These are phyloP conservation scores for Alternaria longipes DNA, from an alignment of 2,329 filamentous ascomycete species.

Conservation along the genomic window DNA sequence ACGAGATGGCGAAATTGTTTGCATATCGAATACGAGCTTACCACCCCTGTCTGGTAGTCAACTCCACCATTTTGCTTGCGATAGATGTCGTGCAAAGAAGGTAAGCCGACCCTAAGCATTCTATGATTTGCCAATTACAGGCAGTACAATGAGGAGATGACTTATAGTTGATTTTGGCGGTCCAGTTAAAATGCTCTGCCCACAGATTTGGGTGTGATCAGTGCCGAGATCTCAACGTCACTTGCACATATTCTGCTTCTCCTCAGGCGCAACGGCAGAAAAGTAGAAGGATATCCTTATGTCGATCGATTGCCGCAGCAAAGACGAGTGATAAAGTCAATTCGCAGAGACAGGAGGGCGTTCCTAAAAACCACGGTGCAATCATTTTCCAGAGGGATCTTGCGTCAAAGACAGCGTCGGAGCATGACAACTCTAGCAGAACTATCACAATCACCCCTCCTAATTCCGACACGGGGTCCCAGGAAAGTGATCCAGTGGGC, in stretches of 20 bases:
- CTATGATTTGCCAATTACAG: not conserved
- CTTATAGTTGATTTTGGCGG: not conserved
- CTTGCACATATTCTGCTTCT: not conserved
- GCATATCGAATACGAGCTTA: not conserved
- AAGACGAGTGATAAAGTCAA: not conserved
- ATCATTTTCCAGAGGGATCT: not conserved
- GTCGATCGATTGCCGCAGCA: not conserved
- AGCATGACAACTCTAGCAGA: not conserved
- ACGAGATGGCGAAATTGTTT: not conserved
- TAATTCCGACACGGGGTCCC: rapidly evolving
- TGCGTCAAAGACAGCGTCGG: not conserved
- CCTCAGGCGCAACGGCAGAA: not conserved
- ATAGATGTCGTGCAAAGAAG: not conserved
- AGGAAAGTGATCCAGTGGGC: not conserved
- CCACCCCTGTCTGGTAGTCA: not conserved
- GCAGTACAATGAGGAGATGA: not conserved
- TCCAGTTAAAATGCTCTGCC: not conserved
- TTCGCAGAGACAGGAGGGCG: not conserved
- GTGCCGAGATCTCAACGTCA: not conserved
- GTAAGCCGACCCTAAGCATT: not conserved
- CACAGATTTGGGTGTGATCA: not conserved
- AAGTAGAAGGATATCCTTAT: not conserved
- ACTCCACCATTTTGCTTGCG: not conserved
- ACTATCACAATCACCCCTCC: not conserved
- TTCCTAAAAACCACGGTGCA: not conserved